These are phyloP conservation scores for Hygrophorus pudorinus DNA, from an alignment of 768 basidiomycete species.

Conservation along the genomic window DNA sequence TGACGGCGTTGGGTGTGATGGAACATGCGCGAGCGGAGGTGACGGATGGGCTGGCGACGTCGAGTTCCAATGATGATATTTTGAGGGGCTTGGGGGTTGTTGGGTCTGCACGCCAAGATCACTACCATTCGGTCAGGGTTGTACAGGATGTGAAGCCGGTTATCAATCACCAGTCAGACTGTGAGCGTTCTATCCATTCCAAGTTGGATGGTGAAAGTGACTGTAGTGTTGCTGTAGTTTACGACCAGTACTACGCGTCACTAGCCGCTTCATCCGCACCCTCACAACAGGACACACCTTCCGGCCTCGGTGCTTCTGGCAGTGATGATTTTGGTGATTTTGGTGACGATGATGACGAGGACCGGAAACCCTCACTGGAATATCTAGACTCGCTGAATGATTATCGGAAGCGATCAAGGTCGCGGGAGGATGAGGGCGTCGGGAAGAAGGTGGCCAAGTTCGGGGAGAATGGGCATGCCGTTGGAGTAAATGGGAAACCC, in stretches of 20 bases:
- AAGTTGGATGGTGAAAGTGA: neutral
- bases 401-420: conserved; percentile 65
- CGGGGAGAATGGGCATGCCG: conserved; percentile 19
- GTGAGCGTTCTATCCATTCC: conserved; percentile 32
- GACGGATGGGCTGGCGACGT: conserved; percentile 15
- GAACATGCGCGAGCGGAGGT: conserved; percentile 50
- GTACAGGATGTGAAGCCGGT: conserved; percentile 30
- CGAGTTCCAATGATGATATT: conserved; percentile 60
- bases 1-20: conserved; percentile 78
- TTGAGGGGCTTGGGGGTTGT: conserved; percentile 57
- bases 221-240: conserved; percentile 34
- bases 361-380: conserved; percentile 55
- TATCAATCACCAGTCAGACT: conserved; percentile 51
- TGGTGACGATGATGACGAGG: conserved; percentile 53
- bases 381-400: conserved; percentile 64
- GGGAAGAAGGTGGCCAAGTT: conserved; percentile 32
- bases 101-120: conserved; percentile 22
- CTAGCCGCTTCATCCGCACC: conserved; percentile 52
- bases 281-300: conserved; percentile 54
- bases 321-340: conserved; percentile 44
- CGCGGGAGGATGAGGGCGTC: conserved; percentile 45
- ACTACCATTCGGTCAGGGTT: conserved; percentile 7
- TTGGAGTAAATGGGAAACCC: conserved; percentile 12
- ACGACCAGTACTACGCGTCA: conserved; percentile 76
- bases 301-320: conserved; percentile 34